A percentile compares a stretch with the other conserved stretches of the same genome.
Evolutionary conservation across 495 filamentous ascomycete species (phyloP).

Genomic region (Hyaloscypha variabilis): DNA sequence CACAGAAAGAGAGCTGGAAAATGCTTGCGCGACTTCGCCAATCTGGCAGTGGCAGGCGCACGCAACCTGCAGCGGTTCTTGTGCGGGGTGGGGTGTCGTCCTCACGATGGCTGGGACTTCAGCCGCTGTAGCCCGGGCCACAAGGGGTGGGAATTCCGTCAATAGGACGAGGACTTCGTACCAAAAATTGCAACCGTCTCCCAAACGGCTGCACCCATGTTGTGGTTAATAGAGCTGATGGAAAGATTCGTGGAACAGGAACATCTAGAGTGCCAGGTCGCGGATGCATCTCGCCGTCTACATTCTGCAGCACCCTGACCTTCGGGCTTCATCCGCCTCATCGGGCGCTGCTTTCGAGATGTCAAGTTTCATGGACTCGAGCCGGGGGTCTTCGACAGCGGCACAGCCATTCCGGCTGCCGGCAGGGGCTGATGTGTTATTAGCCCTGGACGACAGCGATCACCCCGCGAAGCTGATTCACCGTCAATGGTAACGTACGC

Average conservation of each 20-base stretch:
- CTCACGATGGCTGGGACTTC: background rate
- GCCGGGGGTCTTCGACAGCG: conserved; percentile 2
- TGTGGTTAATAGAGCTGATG: background rate
- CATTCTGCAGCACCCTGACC: background rate
- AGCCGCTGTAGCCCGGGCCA: background rate
- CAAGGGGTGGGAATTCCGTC: background rate
- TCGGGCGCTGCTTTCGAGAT: background rate
- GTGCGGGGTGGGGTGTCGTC: background rate
- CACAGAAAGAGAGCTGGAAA: background rate
- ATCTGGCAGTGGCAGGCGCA: conserved; percentile 1
- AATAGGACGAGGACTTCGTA: too few relatives aligned
- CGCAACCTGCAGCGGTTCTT: background rate
- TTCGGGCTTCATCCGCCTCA: background rate
- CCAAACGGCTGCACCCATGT: conserved; percentile 2
- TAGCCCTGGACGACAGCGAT: background rate
- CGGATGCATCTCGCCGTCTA: conserved; percentile 3
- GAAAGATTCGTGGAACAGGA: background rate
- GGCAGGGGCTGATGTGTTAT: background rate
- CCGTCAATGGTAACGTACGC: background rate
- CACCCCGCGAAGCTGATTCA: background rate
- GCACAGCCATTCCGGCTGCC: background rate
- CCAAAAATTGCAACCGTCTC: too few relatives aligned
- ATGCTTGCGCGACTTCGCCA: background rate
- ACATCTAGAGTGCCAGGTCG: background rate
- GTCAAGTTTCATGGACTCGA: conserved; percentile 12